Evolutionary conservation across 805 yeast genomes (phyloP), one percentile per base, ranked within the genome.

Genomic region (Candida stauntonica): DNA sequence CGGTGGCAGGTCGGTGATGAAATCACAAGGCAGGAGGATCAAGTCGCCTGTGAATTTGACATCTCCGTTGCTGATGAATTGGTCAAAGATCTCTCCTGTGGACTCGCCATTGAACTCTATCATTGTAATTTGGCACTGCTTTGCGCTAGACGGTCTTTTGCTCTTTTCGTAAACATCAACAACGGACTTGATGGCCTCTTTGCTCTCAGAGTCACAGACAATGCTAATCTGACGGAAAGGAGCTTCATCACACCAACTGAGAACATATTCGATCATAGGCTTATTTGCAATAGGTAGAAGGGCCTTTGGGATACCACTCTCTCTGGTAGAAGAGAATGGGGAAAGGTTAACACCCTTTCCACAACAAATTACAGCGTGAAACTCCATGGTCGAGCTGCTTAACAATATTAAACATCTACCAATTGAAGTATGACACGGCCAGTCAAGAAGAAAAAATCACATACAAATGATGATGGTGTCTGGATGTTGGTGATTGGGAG

Each of bases 181-280:
- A 13, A 74, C 77, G 12, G 60, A 59, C 17, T 62, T 58, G 15
- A 86, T 71, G 16, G 62, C 70, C 3, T 66, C 71, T 27, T 62
- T 57, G 23, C 76, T 71, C 3, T 66, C 72, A 9, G 62, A 55
- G 37, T 73, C 77, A 8, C 76, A 67, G 7, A 85, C 81, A 15
- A 89, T 69, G 16, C 84, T 77, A 33, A 85, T 73, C 32, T 74
- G 75, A 32, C 74, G 75, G 61, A 89, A 89, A 42, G 80, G 80
- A 3, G 94, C 96, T 55, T 73, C 71, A 54, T 80, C 88, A 67
- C 98, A 89, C 98, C 98, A 93, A 50, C 84, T 89, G 26, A 93
- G 68, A 3, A 84, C 94, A 56, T 86, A 84, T 52, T 81, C 81
- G 30, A 93, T 66, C 87, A 93, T 81, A 12, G 96, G 95, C 53